Percentiles rank a stretch among this genome's conserved stretches.
These are phyloP conservation scores for Liquidambar formosana DNA, from an alignment of 164 flowering plant genomes.

Conservation along the genomic window DNA sequence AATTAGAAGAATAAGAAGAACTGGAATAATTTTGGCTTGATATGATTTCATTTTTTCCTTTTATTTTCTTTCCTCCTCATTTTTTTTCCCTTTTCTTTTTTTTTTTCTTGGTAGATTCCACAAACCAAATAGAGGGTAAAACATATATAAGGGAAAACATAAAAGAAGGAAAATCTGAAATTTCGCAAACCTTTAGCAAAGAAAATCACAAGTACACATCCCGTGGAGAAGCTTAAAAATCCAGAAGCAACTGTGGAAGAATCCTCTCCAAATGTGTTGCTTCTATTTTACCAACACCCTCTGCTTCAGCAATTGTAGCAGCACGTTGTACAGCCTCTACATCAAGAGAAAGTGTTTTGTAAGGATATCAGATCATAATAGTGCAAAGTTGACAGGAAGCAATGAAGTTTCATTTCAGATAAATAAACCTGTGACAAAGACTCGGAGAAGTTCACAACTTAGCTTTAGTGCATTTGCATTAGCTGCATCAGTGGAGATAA, in stretches of 20 bases:
- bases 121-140: too few species aligned
- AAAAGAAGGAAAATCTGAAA: too few species aligned
- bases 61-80: too few species aligned
- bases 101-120: too few species aligned
- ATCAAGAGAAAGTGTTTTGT: slow-evolving; percentile 7
- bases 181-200: background rate
- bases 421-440: slow-evolving; percentile 67
- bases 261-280: slow-evolving; percentile 91
- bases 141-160: too few species aligned
- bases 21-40: too few species aligned
- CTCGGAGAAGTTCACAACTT: slow-evolving; percentile 75
- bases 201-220: background rate
- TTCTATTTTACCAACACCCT: slow-evolving; percentile 68
- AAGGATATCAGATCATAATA: background rate
- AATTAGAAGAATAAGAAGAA: too few species aligned
- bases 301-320: slow-evolving; percentile 88
- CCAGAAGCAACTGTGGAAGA: slow-evolving; percentile 87
- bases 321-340: slow-evolving; percentile 92
- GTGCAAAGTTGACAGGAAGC: background rate
- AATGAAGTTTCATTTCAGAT: background rate
- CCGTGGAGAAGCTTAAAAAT: slow-evolving; percentile 53
- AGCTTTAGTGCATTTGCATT: slow-evolving; percentile 80
- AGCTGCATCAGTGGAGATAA: slow-evolving; percentile 46
- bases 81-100: too few species aligned
- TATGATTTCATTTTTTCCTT: too few species aligned